phyloP scores from a whole-genome alignment of 1,284 basidiomycete species.

The Phenoliferia sp. region DNA sequence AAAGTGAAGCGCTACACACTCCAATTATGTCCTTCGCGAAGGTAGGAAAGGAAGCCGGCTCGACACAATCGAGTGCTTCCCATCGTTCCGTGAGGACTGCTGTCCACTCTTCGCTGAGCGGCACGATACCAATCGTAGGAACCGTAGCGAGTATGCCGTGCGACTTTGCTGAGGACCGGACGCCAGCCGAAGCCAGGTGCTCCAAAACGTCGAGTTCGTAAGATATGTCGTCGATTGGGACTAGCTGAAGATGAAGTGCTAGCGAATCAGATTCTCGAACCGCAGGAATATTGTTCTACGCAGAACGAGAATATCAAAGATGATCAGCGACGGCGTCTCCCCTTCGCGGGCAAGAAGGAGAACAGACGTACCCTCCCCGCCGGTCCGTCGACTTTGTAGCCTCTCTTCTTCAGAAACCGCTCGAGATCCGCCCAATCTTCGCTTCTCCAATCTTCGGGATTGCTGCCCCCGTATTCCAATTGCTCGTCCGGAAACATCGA shows the following conservation, averaged over 20 bases:
- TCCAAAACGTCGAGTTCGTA: constrained; percentile 15
- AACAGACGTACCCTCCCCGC: too few species aligned
- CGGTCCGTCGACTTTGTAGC: not conserved
- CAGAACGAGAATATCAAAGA: too few species aligned
- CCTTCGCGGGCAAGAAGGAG: too few species aligned
- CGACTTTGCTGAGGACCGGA: not conserved
- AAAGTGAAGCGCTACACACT: not conserved
- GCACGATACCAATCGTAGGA: constrained; percentile 1
- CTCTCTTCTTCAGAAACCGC: not conserved
- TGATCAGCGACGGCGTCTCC: not conserved
- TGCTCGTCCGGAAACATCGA: not conserved
- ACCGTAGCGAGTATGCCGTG: not conserved
- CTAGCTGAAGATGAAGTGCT: not conserved
- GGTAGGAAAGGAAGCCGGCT: not conserved
- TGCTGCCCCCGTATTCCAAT: not conserved
- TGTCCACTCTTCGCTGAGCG: constrained; percentile 3
- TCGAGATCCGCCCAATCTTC: not conserved
- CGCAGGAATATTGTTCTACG: not conserved
- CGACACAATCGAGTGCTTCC: not conserved
- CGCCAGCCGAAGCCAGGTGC: not conserved
- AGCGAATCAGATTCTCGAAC: not conserved
- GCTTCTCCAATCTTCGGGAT: not conserved
- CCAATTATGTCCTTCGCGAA: not conserved
- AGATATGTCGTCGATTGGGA: constrained; percentile 8
- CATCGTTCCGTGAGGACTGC: constrained; percentile 5